Evolutionary conservation across 805 yeast species (phyloP).

Genomic region (Saccharomycopsis javanensis): DNA sequence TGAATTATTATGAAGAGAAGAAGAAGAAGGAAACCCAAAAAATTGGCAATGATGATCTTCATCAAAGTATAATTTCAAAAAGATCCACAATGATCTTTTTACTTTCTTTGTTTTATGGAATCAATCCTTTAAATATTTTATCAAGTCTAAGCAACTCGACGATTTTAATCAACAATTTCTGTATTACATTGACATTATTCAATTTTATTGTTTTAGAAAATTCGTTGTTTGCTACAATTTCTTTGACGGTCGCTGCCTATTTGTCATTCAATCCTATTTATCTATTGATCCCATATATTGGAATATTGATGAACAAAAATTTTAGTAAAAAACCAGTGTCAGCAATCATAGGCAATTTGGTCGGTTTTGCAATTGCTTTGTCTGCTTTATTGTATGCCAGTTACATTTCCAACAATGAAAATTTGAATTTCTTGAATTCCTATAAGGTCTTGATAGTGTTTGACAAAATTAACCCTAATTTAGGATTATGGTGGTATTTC

Average conservation of each 20-base stretch:
- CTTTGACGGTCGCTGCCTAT: constrained; percentile 55
- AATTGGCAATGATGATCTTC: too few species aligned
- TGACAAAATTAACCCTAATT: constrained; percentile 71
- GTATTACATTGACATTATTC: constrained; percentile 39
- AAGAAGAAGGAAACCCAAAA: not conserved
- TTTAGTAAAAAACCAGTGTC: not conserved
- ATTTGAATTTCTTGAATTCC: constrained; percentile 41
- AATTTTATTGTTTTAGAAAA: constrained; percentile 30
- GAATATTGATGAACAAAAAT: constrained; percentile 9
- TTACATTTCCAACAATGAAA: constrained; percentile 30
- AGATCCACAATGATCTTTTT: constrained; percentile 27
- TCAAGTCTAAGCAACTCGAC: constrained; percentile 65
- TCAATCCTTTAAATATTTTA: constrained; percentile 73
- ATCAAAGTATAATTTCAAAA: not conserved
- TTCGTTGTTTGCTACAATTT: constrained; percentile 35
- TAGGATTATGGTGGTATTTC: constrained; percentile 98
- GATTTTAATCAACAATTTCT: constrained; percentile 47
- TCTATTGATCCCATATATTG: constrained; percentile 47
- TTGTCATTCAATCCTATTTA: constrained; percentile 33
- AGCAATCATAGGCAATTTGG: constrained; percentile 10
- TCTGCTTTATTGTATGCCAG: constrained; percentile 29
- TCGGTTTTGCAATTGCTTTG: constrained; percentile 24
- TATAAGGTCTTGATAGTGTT: constrained; percentile 53
- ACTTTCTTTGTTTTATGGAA: constrained; percentile 51
- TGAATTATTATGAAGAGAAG: constrained; percentile 19